phyloP scores from a whole-genome alignment of 805 yeast genomes.

The Yarrowia sp. region DNA sequence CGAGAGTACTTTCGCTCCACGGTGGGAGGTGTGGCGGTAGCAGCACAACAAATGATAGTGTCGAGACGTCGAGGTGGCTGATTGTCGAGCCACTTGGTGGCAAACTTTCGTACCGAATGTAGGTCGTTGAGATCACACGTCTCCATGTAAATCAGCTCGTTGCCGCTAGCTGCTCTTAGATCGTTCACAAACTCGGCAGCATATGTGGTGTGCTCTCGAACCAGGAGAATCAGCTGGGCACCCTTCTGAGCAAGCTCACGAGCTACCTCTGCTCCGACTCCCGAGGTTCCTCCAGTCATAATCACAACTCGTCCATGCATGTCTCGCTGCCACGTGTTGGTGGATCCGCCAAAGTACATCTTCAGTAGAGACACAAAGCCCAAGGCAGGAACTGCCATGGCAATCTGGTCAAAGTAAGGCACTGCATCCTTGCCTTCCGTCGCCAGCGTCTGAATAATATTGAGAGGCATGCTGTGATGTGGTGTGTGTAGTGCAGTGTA shows the following conservation, averaged over 20 bases:
- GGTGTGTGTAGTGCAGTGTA: neutral
- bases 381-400: conserved; percentile 30
- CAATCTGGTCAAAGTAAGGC: conserved; percentile 69
- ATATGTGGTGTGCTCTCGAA: conserved; percentile 64
- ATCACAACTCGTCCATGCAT: conserved; percentile 49
- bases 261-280: conserved; percentile 13
- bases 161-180: conserved; percentile 64
- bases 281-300: conserved; percentile 20
- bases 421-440: conserved; percentile 70
- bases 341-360: conserved; percentile 72
- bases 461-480: conserved; percentile 66
- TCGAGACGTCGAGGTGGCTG: conserved; percentile 88
- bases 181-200: conserved; percentile 74
- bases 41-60: conserved; percentile 85
- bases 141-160: conserved; percentile 84
- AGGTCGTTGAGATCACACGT: conserved; percentile 76
- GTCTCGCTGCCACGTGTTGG: conserved; percentile 89
- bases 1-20: conserved; percentile 58
- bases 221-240: conserved; percentile 18
- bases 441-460: conserved; percentile 66
- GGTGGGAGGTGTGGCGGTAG: conserved; percentile 72
- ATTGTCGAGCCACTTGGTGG: conserved; percentile 91
- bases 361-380: conserved; percentile 43
- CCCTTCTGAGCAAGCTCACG: conserved; percentile 19
- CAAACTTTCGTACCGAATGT: conserved; percentile 78